Percentiles rank a stretch among this genome's conserved stretches.
phyloP scores from a whole-genome alignment of 2,329 filamentous ascomycete genomes.

The Verticillium nubilum region DNA sequence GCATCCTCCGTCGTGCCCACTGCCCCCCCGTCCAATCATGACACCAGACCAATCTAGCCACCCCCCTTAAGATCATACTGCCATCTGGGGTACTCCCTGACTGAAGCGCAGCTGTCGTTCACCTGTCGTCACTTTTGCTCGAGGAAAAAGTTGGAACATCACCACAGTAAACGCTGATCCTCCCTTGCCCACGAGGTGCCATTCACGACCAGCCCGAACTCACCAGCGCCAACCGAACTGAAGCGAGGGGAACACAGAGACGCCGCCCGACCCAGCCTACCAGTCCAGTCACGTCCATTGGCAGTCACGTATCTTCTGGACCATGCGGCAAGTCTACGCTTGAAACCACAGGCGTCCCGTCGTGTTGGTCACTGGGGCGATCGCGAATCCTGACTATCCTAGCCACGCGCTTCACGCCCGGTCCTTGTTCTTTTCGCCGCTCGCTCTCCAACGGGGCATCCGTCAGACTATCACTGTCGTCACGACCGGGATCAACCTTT shows the following conservation, averaged over 20 bases:
- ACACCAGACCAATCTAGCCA: not conserved
- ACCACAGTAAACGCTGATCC: conserved; percentile 10
- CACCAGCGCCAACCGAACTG: not conserved
- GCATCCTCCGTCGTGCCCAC: conserved; percentile 5
- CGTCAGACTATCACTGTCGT: conserved; percentile 10
- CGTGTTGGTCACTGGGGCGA: conserved; percentile 11
- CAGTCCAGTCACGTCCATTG: conserved; percentile 7
- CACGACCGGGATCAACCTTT: conserved; percentile 11
- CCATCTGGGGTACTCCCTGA: conserved; percentile 13
- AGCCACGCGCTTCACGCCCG: conserved; percentile 9
- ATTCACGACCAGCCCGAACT: not conserved
- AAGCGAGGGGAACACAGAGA: not conserved
- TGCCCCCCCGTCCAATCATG: not conserved
- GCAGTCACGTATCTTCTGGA: conserved; percentile 12
- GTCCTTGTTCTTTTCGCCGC: conserved; percentile 8
- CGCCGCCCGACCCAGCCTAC: not conserved
- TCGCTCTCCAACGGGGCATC: conserved; percentile 1
- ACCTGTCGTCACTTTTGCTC: not conserved
- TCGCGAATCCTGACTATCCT: conserved; percentile 12
- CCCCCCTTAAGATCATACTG: conserved; percentile 6
- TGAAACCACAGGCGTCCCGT: conserved; percentile 11
- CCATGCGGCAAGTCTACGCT: conserved; percentile 11
- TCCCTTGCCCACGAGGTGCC: conserved; percentile 1
- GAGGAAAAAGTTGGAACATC: not conserved
- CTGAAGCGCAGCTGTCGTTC: not conserved